Base-by-base conservation (phyloP, 768 basidiomycete species). In the Dentipellis fragilis region DNA sequence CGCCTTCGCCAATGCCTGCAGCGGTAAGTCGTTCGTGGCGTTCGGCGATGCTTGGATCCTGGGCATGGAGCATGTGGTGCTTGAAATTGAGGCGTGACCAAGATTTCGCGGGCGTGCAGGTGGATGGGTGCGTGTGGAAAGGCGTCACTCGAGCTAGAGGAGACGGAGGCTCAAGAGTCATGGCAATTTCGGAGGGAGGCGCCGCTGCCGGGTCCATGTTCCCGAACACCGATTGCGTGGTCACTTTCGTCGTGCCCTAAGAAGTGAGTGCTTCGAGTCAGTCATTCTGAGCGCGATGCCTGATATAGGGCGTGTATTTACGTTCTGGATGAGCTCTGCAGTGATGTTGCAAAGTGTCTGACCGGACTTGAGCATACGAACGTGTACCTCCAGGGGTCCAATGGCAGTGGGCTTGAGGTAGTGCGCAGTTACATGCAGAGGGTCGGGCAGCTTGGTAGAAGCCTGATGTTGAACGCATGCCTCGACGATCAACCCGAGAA, bases 301-400 rank as follows among this genome's bases (percentile, higher is more conserved):
- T 6, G 29, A 29, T 29, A 29, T 29, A 6, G 6, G 6, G 6
- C 29, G n/a, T 10, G 9, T 49, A 49, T 35, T 17, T 19, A 84
- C 84, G 63, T 76, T 66, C 66, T 85, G 85, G n/a, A 78, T 52
- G 14, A 87, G 71, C 37, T 81, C 76, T 16, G 81, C 84, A 10
- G 69, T 63, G n/a, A 87, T 49, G 56, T 83, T 83, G 16, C 80
- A 78, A 56, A 83, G 80, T 0, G 69, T 71, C 48, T 71, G 74
- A 2, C 84, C 81, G 5, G 63, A 65, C 62, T 78, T 81, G n/a
- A 83, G 36, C 1, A 63, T 67, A 5, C 69, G 72, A 0, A 86
- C 69, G 48, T 67, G 75, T 10, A 85, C 73, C 50, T 76, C 73
- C 58, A 78, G 80, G 2, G 69, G 58, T 4, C 67, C 70, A 4